Evolutionary conservation across 495 filamentous ascomycete genomes (phyloP), one percentile per base, ranked within the genome.

Genomic region (Astrothelium subdiscretum): DNA sequence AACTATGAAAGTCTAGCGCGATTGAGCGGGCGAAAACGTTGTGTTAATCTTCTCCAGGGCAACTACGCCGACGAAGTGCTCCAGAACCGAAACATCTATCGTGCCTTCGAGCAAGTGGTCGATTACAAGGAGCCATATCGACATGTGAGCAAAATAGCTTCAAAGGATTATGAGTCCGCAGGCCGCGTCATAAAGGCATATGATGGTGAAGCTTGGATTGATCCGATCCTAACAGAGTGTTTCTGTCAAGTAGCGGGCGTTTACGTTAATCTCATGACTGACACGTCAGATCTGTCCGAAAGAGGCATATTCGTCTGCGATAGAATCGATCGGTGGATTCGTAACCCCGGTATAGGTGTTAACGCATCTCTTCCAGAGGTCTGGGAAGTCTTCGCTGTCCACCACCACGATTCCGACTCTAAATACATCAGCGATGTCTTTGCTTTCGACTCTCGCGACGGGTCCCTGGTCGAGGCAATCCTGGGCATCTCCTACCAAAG

Each of bases 161-260:
- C 11, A 10, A 12, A 18, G 20, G n/a, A 5, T 22, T 5, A 48
- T n/a, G 12, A 18, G 43, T 48, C 12, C 20, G 43, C 20, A 15
- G 43, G 43, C 5, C 43, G 20, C 43, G 43, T 48, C 12, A 5
- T 15, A 5, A 48, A 15, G 20, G 20, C 10, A 20, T 20, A 48
- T 20, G 20, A 20, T n/a, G 13, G 13, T 5, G 20, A 48, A 5
- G 5, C 43, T 15, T 48, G 43, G 57, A 54, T 67, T 3, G 68
- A 64, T 15, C 31, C 40, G 3, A 58, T 77, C 10, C 31, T 79
- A 5, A 70, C 65, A 0, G 68, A 77, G 0, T 44, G 82, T 3
- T 78, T 48, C 43, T 15, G 43, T 22, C 43, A 48, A 20, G 43
- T 48, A 5, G 43, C 11, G 11, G 43, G 43, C 43, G 5, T 48